Percentiles rank a stretch among this genome's conserved stretches.
Conservation (phyloP, 1,139 yeast species). For the Candida sp. region DNA sequence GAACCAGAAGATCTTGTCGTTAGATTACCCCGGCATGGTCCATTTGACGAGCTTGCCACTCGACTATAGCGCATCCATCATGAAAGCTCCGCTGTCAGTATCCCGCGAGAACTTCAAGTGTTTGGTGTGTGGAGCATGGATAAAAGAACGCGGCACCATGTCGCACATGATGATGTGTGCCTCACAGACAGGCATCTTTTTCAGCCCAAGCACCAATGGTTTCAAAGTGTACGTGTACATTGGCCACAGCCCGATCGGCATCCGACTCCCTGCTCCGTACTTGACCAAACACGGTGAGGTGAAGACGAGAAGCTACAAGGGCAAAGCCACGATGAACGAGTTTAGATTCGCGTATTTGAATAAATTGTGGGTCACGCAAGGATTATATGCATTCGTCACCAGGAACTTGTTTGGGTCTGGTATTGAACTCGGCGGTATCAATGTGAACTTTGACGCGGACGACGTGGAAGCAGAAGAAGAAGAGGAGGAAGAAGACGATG, state of each 20-base stretch:
- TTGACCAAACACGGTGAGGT: slow-evolving; percentile 77
- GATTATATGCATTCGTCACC: slow-evolving; percentile 42
- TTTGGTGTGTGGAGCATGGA: slow-evolving; percentile 32
- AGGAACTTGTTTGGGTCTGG: slow-evolving; percentile 35
- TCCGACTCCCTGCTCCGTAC: slow-evolving; percentile 63
- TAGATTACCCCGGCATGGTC: slow-evolving; percentile 44
- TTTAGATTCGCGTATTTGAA: slow-evolving; percentile 59
- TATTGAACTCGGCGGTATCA: slow-evolving; percentile 12
- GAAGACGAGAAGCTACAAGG: slow-evolving; percentile 53
- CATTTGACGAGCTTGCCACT: slow-evolving; percentile 44
- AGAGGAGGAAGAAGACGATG: slow-evolving; percentile 14
- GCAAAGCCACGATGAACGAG: slow-evolving; percentile 56
- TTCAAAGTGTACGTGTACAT: slow-evolving; percentile 43
- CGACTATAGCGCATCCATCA: slow-evolving; percentile 27
- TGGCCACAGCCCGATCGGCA: slow-evolving; percentile 28
- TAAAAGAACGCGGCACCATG: slow-evolving; percentile 19
- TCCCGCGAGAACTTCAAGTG: slow-evolving; percentile 34
- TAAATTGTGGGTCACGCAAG: slow-evolving; percentile 63
- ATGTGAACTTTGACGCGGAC: slow-evolving; percentile 15
- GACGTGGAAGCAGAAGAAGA: slow-evolving; percentile 21
- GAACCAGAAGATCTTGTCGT: slow-evolving; percentile 26
- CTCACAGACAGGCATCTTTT: slow-evolving; percentile 41
- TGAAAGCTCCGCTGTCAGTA: slow-evolving; percentile 29
- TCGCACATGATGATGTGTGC: slow-evolving; percentile 32
- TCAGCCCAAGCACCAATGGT: slow-evolving; percentile 42